A percentile compares a stretch with the other conserved stretches of the same genome.
Conservation (phyloP, 768 basidiomycete genomes). For the Hebeloma cylindrosporum region DNA sequence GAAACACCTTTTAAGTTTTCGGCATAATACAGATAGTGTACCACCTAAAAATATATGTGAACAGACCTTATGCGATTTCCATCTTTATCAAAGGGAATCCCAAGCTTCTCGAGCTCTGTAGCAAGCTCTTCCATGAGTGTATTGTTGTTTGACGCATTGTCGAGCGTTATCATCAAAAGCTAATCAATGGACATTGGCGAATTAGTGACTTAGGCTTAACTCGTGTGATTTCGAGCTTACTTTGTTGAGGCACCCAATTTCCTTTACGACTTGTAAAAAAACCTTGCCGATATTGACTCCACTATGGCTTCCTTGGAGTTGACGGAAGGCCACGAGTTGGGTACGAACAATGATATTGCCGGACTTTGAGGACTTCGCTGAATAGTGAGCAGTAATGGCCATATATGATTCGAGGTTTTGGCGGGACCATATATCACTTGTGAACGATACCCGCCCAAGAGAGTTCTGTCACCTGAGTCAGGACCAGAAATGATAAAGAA, state of each 20-base stretch:
- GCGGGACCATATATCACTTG: slow-evolving; percentile 36
- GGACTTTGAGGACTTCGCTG: slow-evolving; percentile 12
- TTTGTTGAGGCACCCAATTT: slow-evolving; percentile 19
- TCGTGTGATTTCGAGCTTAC: slow-evolving; percentile 20
- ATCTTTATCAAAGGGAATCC: slow-evolving; percentile 23
- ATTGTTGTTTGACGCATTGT: slow-evolving; percentile 37
- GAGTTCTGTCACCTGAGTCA: slow-evolving; percentile 20
- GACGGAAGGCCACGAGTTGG: slow-evolving; percentile 30
- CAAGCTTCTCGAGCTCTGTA: slow-evolving; percentile 11
- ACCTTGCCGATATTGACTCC: slow-evolving; percentile 26
- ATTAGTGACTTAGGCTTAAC: not conserved
- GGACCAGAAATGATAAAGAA: not conserved
- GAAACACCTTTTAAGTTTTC: slow-evolving; percentile 26
- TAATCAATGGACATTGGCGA: slow-evolving; percentile 6
- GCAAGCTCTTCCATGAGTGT: slow-evolving; percentile 32
- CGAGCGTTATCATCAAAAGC: slow-evolving; percentile 31
- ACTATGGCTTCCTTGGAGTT: slow-evolving; percentile 30
- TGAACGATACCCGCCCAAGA: slow-evolving; percentile 31
- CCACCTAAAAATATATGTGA: not conserved
- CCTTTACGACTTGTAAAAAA: slow-evolving; percentile 26
- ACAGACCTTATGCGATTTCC: slow-evolving; percentile 29
- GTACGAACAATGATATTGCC: slow-evolving; percentile 22
- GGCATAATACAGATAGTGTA: slow-evolving; percentile 7
- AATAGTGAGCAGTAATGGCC: slow-evolving; percentile 34
- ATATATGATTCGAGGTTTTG: slow-evolving; percentile 25